phyloP scores from a whole-genome alignment of 306 rosid species.

The Herpetospermum pedunculosum region DNA sequence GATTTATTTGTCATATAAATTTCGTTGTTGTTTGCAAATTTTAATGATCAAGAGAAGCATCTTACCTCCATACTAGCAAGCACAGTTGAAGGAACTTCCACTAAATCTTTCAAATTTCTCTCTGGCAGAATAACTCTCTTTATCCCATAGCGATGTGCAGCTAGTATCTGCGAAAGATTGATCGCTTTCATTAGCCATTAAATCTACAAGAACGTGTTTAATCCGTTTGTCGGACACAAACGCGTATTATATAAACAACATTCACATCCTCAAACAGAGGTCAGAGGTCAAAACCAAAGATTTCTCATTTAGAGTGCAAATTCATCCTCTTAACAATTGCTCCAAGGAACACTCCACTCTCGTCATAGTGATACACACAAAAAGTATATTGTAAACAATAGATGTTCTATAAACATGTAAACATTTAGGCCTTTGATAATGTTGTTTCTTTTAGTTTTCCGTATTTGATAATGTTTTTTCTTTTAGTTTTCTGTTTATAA shows the following conservation, averaged over 20 bases:
- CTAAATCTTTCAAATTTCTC: constrained; percentile 89
- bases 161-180: constrained; percentile 58
- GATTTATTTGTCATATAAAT: neutral
- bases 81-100: constrained; percentile 79
- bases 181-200: constrained; percentile 9
- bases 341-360: neutral
- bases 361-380: neutral
- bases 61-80: constrained; percentile 72
- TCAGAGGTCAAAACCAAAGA: neutral
- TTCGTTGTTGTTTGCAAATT: neutral
- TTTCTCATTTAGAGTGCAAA: neutral
- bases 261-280: neutral
- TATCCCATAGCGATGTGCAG: constrained; percentile 85
- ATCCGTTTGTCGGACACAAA: neutral
- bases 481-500: no score
- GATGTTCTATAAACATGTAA: neutral
- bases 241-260: neutral
- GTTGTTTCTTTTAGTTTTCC: no score
- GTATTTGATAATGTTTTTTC: no score
- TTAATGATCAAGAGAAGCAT: neutral
- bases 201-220: neutral
- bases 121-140: constrained; percentile 87
- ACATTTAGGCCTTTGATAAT: no score
- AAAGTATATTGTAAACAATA: neutral
- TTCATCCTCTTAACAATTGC: neutral